These are phyloP conservation scores for Solidago caesia DNA, from an alignment of 129 eudicot species.

Conservation along the genomic window DNA sequence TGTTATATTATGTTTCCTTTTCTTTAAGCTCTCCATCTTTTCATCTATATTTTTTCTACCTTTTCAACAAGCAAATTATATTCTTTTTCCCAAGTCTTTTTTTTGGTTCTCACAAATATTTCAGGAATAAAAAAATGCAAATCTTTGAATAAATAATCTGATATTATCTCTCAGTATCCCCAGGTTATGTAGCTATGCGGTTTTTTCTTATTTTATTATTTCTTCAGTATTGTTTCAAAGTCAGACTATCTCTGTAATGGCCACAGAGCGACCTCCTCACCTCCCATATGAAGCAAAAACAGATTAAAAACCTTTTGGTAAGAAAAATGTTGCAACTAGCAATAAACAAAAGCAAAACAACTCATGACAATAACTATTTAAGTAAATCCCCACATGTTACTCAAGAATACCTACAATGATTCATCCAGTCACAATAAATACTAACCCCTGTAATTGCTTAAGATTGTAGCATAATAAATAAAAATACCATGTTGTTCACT, in stretches of 20 bases:
- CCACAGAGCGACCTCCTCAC: too few relatives aligned
- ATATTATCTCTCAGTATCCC: background rate
- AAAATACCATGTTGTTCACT: slow-evolving; percentile 59
- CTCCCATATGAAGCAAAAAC: too few relatives aligned
- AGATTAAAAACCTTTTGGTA: too few relatives aligned
- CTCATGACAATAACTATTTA: background rate
- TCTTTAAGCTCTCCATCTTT: background rate
- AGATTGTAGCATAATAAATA: slow-evolving; percentile 15
- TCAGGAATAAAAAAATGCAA: too few relatives aligned
- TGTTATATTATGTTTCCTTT: background rate
- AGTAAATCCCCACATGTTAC: background rate
- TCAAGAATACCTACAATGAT: background rate
- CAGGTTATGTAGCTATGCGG: background rate
- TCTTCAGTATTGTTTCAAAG: background rate
- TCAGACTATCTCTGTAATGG: too few relatives aligned
- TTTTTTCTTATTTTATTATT: background rate
- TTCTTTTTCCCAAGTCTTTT: background rate
- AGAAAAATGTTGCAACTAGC: too few relatives aligned
- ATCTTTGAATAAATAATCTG: too few relatives aligned
- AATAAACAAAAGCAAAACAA: too few relatives aligned
- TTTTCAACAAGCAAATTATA: background rate
- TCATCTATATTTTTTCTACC: too few relatives aligned
- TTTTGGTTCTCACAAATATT: background rate
- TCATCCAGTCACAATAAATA: slow-evolving; percentile 9
- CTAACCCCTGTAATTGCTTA: background rate